A percentile compares a stretch with the other conserved stretches of the same genome.
These are phyloP conservation scores for Sporothrix pseudoabietina DNA, from an alignment of 2,329 filamentous ascomycete species.

Conservation along the genomic window DNA sequence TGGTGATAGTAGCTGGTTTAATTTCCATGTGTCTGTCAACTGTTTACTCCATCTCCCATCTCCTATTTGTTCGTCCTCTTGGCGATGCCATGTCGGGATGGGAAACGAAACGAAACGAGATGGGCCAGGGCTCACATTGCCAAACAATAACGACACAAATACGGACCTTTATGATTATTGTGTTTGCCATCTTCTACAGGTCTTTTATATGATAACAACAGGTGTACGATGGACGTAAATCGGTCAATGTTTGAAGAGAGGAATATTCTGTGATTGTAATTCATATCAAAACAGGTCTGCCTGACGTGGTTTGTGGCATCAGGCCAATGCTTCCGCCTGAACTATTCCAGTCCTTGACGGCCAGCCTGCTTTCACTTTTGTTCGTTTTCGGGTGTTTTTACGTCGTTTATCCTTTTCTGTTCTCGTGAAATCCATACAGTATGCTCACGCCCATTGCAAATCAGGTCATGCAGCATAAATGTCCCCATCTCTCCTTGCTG, in stretches of 20 bases:
- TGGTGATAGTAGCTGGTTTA: too few species aligned
- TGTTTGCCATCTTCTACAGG: too few species aligned
- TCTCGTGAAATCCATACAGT: not conserved
- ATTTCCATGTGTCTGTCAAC: too few species aligned
- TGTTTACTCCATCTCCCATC: not conserved
- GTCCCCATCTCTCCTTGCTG: not conserved
- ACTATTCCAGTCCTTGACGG: not conserved
- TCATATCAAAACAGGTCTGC: not conserved
- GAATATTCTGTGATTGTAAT: conserved; percentile 5
- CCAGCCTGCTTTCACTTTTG: not conserved
- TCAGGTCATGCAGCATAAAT: not conserved
- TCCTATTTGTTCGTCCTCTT: not conserved
- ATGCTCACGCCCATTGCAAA: not conserved
- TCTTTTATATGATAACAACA: too few species aligned
- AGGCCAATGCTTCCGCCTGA: not conserved
- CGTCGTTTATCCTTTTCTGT: not conserved
- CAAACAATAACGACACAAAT: too few species aligned
- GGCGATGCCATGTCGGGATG: not conserved
- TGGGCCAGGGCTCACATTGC: not conserved
- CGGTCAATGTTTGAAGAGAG: not conserved
- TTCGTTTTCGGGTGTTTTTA: conserved; percentile 6
- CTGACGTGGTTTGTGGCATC: not conserved
- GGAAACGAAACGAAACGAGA: conserved; percentile 16
- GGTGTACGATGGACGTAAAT: too few species aligned
- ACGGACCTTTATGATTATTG: too few species aligned